Evolutionary conservation across 306 rosid species (phyloP), one percentile per base, ranked within the genome.

Genomic region (Ceratonia siliqua): DNA sequence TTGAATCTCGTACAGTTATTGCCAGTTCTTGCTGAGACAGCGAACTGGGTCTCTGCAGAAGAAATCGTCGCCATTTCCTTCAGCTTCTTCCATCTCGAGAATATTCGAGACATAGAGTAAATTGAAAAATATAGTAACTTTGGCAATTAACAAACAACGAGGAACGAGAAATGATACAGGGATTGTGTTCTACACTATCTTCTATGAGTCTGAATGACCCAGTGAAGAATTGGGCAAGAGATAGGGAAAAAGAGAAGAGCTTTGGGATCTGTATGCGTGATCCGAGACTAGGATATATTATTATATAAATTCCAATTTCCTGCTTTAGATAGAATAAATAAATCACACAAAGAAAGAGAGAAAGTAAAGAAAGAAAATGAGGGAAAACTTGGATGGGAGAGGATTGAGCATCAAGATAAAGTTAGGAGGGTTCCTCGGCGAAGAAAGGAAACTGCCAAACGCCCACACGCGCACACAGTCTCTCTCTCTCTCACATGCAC

Each of bases 1-100:
- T 70, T 75, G 57, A 64, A 74, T 35, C 73, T 70, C 30, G 64
- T 49, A 77, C 69, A 72, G 2, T 46, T 68, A 66, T 11, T n/a
- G 27, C 46, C 65, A 41, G 35, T 70, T 54, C 58, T 48, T 14
- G 56, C 36, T 0, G 45, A 38, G 21, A 56, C 39, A 11, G 21
- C 52, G 57, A 70, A 68, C 20, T 64, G 83, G 75, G 74, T 50
- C 59, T 78, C 71, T 1, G 72, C 15, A 14, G 79, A 55, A 24
- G 68, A 67, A 61, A 86, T 73, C 50, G 72, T 68, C 45, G 84
- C 50, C 46, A 84, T 76, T 61, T 74, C 79, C 84, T 82, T 83
- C 74, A 73, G 56, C 68, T 86, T 79, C 84, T 68, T 91, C 92
- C 96, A 93, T 91, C 90, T 85, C 59, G 80, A 62, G 72, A 90